Base-by-base conservation (phyloP, 2,329 filamentous ascomycete genomes). In the Ceratocystis huliohia region DNA sequence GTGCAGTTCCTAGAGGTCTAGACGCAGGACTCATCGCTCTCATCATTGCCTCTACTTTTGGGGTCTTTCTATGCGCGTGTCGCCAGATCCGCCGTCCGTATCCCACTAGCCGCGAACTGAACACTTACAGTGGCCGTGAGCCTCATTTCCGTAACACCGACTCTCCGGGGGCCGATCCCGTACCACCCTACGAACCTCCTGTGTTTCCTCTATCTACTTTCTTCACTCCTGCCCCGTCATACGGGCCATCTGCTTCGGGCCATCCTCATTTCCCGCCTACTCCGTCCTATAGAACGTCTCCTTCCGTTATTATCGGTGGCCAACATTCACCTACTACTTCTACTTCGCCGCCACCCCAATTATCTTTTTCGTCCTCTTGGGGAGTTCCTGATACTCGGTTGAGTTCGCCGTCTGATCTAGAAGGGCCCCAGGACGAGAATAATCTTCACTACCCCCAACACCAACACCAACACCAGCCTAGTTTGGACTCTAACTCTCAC, bases 121-220 rank as follows among this genome's bases (percentile, higher is more conserved):
- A 44, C 37, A 61, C 13, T 30, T n/a, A 37, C 28, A 48, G 63
- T 22, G 66, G 41, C 37, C 37, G 37, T 13, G 13, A 46, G 1
- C 25, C 17, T 59, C 45, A 65, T 5, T 28, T 65, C 37, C 63
- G 66, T 10, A 62, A 65, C 28, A 46, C 53, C n/a, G 44, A 46
- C 37, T 65, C 64, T 10, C 64, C 64, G n/a, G 65, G 59, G 1
- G n/a, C 63, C n/a, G 67, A 68, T 25, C 67, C 67, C 8, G 67
- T 68, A 25, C 67, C 67, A 17, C 44, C 67, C 10, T 68, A 68
- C 61, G 67, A 61, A 8, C 67, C 64, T 10, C 61, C 67, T 10
- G 62, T 37, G 17, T 66, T 64, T 46, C 46, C 33, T 44, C 63
- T 64, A 5, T 64, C 63, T 33, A 41, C 63, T 33, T 33, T 64